These are phyloP conservation scores for Aspergillus baeticus DNA, from an alignment of 495 filamentous ascomycete genomes.

Conservation along the genomic window DNA sequence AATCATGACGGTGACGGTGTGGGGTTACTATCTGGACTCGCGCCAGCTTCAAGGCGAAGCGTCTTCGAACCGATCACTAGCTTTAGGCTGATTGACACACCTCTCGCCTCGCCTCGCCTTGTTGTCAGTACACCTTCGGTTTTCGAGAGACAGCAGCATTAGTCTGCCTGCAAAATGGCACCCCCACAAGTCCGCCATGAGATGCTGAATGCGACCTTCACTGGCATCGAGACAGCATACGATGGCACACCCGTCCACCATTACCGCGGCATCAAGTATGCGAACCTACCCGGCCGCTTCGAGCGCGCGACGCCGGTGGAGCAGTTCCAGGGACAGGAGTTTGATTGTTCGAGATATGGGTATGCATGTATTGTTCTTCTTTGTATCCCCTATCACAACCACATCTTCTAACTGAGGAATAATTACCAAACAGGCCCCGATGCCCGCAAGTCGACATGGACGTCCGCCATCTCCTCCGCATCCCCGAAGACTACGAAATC, in stretches of 20 bases:
- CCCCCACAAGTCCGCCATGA: constrained; percentile 25
- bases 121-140: too few relatives aligned
- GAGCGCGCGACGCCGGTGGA: constrained; percentile 29
- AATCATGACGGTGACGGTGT: not conserved
- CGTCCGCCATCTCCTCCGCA: constrained; percentile 37
- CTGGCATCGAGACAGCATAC: constrained; percentile 20
- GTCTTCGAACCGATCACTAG: not conserved
- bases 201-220: constrained; percentile 32
- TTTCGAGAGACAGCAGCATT: not conserved
- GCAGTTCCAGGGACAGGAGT: constrained; percentile 22
- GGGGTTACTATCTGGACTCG: not conserved
- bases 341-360: constrained; percentile 39
- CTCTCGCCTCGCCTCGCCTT: too few relatives aligned
- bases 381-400: not conserved
- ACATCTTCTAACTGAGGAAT: too few relatives aligned
- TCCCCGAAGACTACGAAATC: constrained; percentile 35
- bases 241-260: constrained; percentile 25
- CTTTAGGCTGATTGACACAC: not conserved
- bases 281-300: constrained; percentile 35
- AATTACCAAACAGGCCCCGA: constrained; percentile 31
- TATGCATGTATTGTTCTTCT: constrained; percentile 7
- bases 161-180: constrained; percentile 21
- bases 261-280: constrained; percentile 40
- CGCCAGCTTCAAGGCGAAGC: not conserved
- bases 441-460: constrained; percentile 39